phyloP scores from a whole-genome alignment of 768 basidiomycete species.

The Phallus indusiatus region DNA sequence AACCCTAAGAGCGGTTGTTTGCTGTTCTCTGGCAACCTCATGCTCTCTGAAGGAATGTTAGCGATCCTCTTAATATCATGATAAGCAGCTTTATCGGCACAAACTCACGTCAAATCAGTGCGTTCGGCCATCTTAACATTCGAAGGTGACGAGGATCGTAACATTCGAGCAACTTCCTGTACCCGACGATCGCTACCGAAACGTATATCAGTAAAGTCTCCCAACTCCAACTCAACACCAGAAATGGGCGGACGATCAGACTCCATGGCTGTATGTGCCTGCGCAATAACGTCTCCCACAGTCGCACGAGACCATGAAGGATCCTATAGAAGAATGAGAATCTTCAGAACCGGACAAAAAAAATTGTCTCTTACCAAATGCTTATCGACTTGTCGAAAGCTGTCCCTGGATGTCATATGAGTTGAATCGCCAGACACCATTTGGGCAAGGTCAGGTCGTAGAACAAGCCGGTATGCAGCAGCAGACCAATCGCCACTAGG shows the following conservation, averaged over 20 bases:
- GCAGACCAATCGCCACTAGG: constrained; percentile 69
- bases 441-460: constrained; percentile 66
- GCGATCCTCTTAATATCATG: constrained; percentile 1
- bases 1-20: constrained; percentile 68
- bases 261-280: constrained; percentile 38
- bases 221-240: constrained; percentile 63
- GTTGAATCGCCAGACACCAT: constrained; percentile 31
- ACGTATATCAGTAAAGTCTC: constrained; percentile 72
- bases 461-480: constrained; percentile 59
- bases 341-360: constrained; percentile 4
- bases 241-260: constrained; percentile 52
- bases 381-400: constrained; percentile 49
- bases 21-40: constrained; percentile 80
- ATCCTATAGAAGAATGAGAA: constrained; percentile 32
- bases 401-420: constrained; percentile 33
- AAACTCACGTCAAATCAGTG: constrained; percentile 57
- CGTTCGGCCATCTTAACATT: constrained; percentile 57
- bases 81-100: neutral
- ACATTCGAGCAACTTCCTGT: constrained; percentile 85
- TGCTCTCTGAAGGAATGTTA: constrained; percentile 51
- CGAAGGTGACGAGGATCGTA: constrained; percentile 69
- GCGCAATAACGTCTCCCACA: constrained; percentile 40
- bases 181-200: constrained; percentile 86
- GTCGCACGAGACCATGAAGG: constrained; percentile 39
- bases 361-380: constrained; percentile 36